Conservation (phyloP, 2,329 filamentous ascomycete genomes). For the Cordyceps cateniannulata region DNA sequence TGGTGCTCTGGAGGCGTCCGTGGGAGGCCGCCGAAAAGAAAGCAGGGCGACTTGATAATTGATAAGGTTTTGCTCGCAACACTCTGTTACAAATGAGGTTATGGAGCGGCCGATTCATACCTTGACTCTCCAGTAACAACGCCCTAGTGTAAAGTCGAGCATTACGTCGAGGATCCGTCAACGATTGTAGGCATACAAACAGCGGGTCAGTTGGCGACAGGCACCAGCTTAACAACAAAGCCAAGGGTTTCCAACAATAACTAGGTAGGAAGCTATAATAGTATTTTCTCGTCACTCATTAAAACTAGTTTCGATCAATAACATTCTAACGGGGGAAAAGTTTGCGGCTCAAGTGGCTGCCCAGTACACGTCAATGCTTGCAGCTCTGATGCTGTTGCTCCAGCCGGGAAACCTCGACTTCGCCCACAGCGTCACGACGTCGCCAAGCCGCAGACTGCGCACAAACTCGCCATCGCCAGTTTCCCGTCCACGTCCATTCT, state of each 20-base stretch:
- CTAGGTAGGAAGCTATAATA: background rate
- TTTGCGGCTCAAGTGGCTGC: slow-evolving; percentile 28
- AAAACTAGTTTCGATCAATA: background rate
- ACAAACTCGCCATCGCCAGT: slow-evolving; percentile 52
- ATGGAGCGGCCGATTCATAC: background rate
- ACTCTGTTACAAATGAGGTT: background rate
- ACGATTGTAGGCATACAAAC: background rate
- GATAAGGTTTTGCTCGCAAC: background rate
- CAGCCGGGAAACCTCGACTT: slow-evolving; percentile 51
- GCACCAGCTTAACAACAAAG: background rate
- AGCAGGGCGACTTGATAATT: background rate
- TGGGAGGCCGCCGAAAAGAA: background rate
- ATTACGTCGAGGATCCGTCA: background rate
- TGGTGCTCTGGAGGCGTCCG: background rate
- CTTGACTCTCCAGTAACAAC: background rate
- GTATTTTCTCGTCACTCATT: background rate
- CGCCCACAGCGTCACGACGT: slow-evolving; percentile 56
- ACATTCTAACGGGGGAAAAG: background rate
- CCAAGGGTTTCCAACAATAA: background rate
- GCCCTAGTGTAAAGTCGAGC: background rate
- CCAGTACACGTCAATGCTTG: slow-evolving; percentile 54
- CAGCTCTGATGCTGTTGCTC: slow-evolving; percentile 43
- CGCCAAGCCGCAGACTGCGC: slow-evolving; percentile 48
- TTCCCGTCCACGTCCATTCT: slow-evolving; percentile 41
- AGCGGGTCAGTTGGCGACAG: background rate